These are phyloP conservation scores for Penicillium paradoxum DNA, from an alignment of 495 filamentous ascomycete species.

Conservation along the genomic window DNA sequence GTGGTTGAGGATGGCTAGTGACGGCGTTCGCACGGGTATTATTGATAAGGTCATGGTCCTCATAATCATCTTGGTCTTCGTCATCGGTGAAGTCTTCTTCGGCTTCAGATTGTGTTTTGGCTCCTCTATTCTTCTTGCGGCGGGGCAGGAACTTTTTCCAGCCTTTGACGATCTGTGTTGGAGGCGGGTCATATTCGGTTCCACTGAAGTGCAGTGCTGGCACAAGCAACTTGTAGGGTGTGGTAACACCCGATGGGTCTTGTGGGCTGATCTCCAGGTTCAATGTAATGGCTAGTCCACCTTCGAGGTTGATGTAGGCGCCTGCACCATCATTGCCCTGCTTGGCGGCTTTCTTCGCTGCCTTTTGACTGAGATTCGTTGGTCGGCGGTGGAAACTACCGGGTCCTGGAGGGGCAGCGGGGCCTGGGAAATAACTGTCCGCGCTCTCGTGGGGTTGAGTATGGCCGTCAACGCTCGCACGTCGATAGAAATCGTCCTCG, in stretches of 20 bases:
- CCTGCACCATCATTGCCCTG: constrained; percentile 40
- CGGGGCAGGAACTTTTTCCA: constrained; percentile 41
- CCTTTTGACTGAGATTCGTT: constrained; percentile 61
- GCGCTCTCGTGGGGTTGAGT: constrained; percentile 28
- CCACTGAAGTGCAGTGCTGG: constrained; percentile 62
- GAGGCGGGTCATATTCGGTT: constrained; percentile 37
- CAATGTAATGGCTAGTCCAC: constrained; percentile 76
- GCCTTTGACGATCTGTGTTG: constrained; percentile 35
- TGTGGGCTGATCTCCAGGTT: constrained; percentile 81
- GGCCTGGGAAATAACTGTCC: constrained; percentile 39
- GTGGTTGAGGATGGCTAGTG: constrained; percentile 7
- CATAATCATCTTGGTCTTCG: constrained; percentile 24
- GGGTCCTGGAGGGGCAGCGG: constrained; percentile 28
- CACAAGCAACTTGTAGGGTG: constrained; percentile 80
- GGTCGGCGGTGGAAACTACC: constrained; percentile 65
- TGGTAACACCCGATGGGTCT: constrained; percentile 85
- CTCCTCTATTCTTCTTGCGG: constrained; percentile 21
- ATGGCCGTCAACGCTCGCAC: constrained; percentile 38
- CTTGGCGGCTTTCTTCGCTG: constrained; percentile 38
- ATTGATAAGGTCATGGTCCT: constrained; percentile 26
- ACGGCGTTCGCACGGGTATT: constrained; percentile 27
- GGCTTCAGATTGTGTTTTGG: constrained; percentile 11
- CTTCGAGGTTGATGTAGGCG: constrained; percentile 58
- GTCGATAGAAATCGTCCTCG: constrained; percentile 16
- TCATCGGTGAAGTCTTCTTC: constrained; percentile 27